Evolutionary conservation across 768 basidiomycete species (phyloP).

Genomic region (Agrocybe praecox): DNA sequence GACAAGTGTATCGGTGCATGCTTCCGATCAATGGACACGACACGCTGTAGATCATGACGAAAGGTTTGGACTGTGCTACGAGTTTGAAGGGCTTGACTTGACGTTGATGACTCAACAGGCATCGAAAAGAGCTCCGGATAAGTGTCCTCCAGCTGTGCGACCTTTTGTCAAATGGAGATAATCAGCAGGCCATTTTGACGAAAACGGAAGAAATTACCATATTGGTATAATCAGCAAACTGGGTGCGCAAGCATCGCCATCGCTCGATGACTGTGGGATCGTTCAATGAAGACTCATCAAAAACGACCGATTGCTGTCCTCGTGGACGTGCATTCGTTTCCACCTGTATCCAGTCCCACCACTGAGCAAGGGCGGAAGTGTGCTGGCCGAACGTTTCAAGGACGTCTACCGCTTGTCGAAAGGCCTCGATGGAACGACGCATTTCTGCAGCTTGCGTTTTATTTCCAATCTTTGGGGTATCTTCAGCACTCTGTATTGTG

Average conservation of each 20-base stretch:
- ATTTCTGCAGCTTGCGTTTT: neutral
- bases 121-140: conserved; percentile 11
- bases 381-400: conserved; percentile 12
- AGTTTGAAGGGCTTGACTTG: neutral
- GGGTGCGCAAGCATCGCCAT: conserved; percentile 14
- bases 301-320: conserved; percentile 3
- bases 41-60: neutral
- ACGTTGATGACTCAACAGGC: neutral
- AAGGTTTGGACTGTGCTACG: neutral
- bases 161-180: neutral
- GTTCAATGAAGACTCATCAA: conserved; percentile 14
- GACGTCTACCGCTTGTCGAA: conserved; percentile 7
- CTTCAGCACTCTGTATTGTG: neutral
- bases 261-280: conserved; percentile 10
- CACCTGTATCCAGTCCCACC: conserved; percentile 20
- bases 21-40: neutral
- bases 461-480: neutral
- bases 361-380: conserved; percentile 15
- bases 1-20: neutral
- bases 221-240: conserved; percentile 18
- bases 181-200: neutral
- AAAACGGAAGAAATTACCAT: conserved; percentile 6
- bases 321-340: conserved; percentile 6
- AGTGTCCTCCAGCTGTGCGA: conserved; percentile 13
- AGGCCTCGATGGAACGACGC: conserved; percentile 4